Evolutionary conservation across 108 stramenopile species (phyloP).

Genomic region (Nannochloropsis granulata): DNA sequence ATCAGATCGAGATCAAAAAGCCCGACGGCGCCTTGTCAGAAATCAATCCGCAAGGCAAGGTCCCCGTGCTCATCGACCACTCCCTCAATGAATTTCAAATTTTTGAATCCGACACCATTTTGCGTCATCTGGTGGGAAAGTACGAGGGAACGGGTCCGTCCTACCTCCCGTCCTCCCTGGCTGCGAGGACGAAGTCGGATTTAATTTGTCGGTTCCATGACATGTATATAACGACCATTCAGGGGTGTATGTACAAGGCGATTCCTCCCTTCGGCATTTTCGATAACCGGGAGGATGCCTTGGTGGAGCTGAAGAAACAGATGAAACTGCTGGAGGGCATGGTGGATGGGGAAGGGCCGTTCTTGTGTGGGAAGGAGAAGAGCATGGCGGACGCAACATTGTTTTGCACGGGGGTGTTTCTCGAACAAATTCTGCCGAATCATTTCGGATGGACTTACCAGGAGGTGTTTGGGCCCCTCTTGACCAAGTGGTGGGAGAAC

Average conservation of each 20-base stretch:
- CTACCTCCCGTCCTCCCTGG: slow-evolving; percentile 61
- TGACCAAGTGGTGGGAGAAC: not conserved
- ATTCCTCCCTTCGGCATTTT: slow-evolving; percentile 61
- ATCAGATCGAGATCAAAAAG: not conserved
- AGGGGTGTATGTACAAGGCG: slow-evolving; percentile 74
- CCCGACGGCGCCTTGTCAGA: not conserved
- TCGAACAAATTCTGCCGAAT: slow-evolving; percentile 70
- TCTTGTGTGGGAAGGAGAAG: slow-evolving; percentile 68
- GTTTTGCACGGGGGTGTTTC: slow-evolving; percentile 71
- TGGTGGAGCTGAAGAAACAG: slow-evolving; percentile 54
- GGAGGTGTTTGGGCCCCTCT: not conserved
- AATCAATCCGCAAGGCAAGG: not conserved
- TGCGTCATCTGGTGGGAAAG: slow-evolving; percentile 52
- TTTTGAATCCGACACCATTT: slow-evolving; percentile 52
- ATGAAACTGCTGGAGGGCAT: slow-evolving; percentile 53
- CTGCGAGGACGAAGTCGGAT: slow-evolving; percentile 42
- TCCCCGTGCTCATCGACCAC: not conserved
- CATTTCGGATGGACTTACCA: slow-evolving; percentile 39
- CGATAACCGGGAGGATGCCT: slow-evolving; percentile 57
- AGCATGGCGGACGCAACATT: slow-evolving; percentile 79
- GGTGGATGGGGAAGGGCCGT: slow-evolving; percentile 34
- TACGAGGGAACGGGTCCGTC: slow-evolving; percentile 54
- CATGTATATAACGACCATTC: slow-evolving; percentile 73
- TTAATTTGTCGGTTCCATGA: slow-evolving; percentile 72
- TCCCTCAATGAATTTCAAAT: not conserved